Base-by-base conservation (phyloP, 2,329 filamentous ascomycete species). In the Aureobasidium lini region DNA sequence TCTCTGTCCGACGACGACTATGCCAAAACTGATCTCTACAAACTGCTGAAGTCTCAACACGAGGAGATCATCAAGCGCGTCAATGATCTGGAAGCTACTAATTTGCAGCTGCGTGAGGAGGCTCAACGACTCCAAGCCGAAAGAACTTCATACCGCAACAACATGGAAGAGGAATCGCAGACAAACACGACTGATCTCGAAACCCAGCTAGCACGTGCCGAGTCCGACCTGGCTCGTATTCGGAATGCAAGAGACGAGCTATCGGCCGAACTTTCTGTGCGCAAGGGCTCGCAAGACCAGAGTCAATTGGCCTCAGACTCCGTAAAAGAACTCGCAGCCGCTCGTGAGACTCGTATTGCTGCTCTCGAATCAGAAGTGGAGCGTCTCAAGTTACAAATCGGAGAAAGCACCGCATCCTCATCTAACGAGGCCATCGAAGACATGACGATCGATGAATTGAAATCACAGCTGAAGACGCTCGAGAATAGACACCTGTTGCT, bases 41-140 rank as follows among this genome's bases (percentile, higher is more conserved):
- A 96, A 74, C 85, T 89, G 63, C 82, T 96, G 69, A 95, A 92
- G 74, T 83, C 82, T 28, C 90, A 96, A 67, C 89, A 95, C 67
- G 94, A 97, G 68, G 93, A 97, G 66, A 83, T 95, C 8, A 90
- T 96, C 66, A 93, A 90, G 72, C 86, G 90, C 39, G 86, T 96
- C 68, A 99, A 99, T 71, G 86, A 93, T 66, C 76, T 97, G 13
- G 93, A 97, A 73, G 90, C 90, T 3, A 88, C 86, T 11, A 96
- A 96, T 71, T 86, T 88, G 61, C 86, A 91, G 65, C 73, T 97
- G 32, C 85, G 88, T 37, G 88, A 95, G 71, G 91, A 96, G 68
- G 87, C 89, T 6, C 87, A 93, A 67, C 95, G 88, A 70, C 77
- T 92, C 53, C 89, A 93, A 67, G 85, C 89, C 1, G 94, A 99